phyloP scores from a whole-genome alignment of 768 basidiomycete species.

The Gloeostereum incarnatum region DNA sequence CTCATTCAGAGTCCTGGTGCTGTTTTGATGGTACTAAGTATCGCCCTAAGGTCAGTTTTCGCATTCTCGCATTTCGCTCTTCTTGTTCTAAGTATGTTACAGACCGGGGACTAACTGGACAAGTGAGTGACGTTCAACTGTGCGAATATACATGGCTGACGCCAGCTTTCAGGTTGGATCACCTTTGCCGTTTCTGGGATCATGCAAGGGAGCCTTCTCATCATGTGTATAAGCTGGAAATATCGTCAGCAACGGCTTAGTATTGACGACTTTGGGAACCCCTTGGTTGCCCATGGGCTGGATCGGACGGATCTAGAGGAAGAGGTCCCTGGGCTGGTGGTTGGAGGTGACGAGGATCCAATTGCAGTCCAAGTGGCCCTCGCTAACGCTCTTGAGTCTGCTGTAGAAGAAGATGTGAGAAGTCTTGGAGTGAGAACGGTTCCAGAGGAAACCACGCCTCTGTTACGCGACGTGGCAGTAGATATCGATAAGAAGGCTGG shows the following conservation, averaged over 20 bases:
- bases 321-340: constrained; percentile 13
- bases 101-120: constrained; percentile 84
- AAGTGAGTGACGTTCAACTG: constrained; percentile 31
- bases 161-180: constrained; percentile 51
- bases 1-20: constrained; percentile 88
- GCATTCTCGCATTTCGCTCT: constrained; percentile 4
- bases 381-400: constrained; percentile 13
- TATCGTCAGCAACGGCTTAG: constrained; percentile 61
- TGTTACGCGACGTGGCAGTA: constrained; percentile 2
- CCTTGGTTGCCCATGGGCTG: constrained; percentile 13
- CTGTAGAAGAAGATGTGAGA: constrained; percentile 13
- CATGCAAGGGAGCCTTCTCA: constrained; percentile 75
- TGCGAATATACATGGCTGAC: background rate
- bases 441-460: constrained; percentile 8
- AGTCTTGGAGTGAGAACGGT: constrained; percentile 8
- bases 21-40: constrained; percentile 76
- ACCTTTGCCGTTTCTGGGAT: constrained; percentile 74
- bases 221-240: constrained; percentile 86
- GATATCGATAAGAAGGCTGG: background rate
- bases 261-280: constrained; percentile 85
- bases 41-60: constrained; percentile 47
- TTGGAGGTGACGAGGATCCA: constrained; percentile 13
- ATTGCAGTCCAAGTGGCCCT: constrained; percentile 12
- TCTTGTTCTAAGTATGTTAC: background rate
- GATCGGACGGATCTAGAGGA: constrained; percentile 3